Percentiles rank a stretch among this genome's conserved stretches.
Conservation (phyloP, 805 yeast genomes). For the Jamesozyma piceae region DNA sequence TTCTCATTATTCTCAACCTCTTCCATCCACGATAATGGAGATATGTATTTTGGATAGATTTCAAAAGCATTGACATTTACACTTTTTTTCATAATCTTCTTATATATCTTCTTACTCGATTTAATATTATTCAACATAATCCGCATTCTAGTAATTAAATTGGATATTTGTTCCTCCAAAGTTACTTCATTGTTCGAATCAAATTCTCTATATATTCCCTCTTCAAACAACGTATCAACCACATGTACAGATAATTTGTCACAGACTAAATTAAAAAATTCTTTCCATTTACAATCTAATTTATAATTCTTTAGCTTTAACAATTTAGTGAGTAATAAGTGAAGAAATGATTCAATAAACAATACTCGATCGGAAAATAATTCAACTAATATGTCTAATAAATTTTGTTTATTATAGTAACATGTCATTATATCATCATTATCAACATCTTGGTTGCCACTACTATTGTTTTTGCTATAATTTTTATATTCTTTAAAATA, state of each 20-base stretch:
- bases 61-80: conserved; percentile 10
- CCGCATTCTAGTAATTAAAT: conserved; percentile 49
- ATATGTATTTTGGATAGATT: conserved; percentile 54
- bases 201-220: background rate
- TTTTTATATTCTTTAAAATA: background rate
- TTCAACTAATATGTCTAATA: conserved; percentile 20
- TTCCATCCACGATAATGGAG: conserved; percentile 74
- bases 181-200: background rate
- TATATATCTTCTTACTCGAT: conserved; percentile 44
- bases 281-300: conserved; percentile 21
- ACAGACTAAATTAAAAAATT: conserved; percentile 15
- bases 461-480: background rate
- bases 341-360: conserved; percentile 18
- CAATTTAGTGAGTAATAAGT: conserved; percentile 18
- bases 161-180: background rate
- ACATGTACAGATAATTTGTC: conserved; percentile 8
- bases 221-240: background rate
- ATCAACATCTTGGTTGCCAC: background rate
- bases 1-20: background rate
- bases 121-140: conserved; percentile 74
- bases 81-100: conserved; percentile 22
- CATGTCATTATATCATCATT: background rate
- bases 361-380: conserved; percentile 20
- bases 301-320: conserved; percentile 15
- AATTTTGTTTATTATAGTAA: conserved; percentile 6